Conservation (phyloP, 2,329 filamentous ascomycete species). For the Sordariomycetes sp. region DNA sequence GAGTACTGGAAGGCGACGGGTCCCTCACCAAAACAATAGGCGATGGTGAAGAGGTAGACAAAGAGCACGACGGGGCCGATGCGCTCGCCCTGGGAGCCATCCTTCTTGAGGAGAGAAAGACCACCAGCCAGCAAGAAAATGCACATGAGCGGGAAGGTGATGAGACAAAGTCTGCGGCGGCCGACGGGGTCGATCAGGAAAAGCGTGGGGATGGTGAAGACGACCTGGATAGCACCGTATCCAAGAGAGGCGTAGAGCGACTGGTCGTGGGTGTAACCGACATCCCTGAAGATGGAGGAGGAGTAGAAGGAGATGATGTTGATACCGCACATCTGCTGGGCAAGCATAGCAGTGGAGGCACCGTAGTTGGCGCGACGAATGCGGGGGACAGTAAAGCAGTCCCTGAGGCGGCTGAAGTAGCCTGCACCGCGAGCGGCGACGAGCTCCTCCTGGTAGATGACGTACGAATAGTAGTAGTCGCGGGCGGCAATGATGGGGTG, state of each 20-base stretch:
- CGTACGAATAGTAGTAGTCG: constrained; percentile 41
- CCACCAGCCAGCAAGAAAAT: constrained; percentile 15
- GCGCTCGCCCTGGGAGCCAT: constrained; percentile 3
- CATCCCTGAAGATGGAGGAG: constrained; percentile 45
- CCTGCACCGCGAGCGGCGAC: constrained; percentile 15
- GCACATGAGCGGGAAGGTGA: constrained; percentile 17
- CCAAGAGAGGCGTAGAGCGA: constrained; percentile 35
- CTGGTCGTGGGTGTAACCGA: constrained; percentile 40
- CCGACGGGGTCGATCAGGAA: constrained; percentile 20
- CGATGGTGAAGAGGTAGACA: constrained; percentile 25
- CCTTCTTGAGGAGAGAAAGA: constrained; percentile 12
- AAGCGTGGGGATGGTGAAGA: constrained; percentile 17
- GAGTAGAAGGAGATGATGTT: constrained; percentile 60
- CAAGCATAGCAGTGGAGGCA: constrained; percentile 70
- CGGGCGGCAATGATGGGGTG: constrained; percentile 44
- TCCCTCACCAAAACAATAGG: constrained; percentile 24
- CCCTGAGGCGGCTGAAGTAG: constrained; percentile 25
- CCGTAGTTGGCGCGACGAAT: constrained; percentile 65
- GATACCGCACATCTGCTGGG: constrained; percentile 51
- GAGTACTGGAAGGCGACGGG: constrained; percentile 28
- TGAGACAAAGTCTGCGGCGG: constrained; percentile 10
- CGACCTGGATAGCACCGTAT: constrained; percentile 37
- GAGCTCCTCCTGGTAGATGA: constrained; percentile 25
- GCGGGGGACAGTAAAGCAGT: constrained; percentile 57
- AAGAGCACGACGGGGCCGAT: constrained; percentile 13